These are phyloP conservation scores for Schizophyllum commune DNA, from an alignment of 1,284 basidiomycete genomes.

Conservation along the genomic window DNA sequence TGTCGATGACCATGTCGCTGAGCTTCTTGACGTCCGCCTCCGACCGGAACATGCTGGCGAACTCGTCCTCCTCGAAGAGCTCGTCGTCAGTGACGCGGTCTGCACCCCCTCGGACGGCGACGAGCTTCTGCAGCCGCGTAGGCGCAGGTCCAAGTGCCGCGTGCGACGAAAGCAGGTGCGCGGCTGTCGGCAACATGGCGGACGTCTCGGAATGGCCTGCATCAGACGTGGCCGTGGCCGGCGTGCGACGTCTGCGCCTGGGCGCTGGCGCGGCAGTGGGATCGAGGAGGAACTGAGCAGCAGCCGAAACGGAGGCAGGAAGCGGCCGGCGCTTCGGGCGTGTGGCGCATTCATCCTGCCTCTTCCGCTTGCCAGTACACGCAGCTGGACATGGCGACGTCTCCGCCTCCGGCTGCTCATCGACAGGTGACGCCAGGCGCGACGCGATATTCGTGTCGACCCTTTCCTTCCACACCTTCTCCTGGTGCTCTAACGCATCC, in stretches of 20 bases:
- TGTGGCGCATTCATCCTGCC: not conserved
- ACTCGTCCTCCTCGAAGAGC: constrained; percentile 45
- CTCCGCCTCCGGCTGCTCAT: not conserved
- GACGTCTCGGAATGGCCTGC: not conserved
- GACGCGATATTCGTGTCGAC: constrained; percentile 19
- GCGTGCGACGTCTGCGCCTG: constrained; percentile 14
- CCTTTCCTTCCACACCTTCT: constrained; percentile 44
- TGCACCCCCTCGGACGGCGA: constrained; percentile 42
- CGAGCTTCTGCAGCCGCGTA: constrained; percentile 56
- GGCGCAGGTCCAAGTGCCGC: constrained; percentile 33
- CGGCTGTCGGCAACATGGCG: constrained; percentile 6
- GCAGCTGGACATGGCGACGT: not conserved
- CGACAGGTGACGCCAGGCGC: constrained; percentile 8
- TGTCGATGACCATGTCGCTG: constrained; percentile 2
- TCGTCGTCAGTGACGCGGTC: constrained; percentile 42
- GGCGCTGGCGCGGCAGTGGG: not conserved
- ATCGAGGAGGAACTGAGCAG: constrained; percentile 8
- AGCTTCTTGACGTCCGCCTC: constrained; percentile 33
- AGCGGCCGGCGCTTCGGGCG: constrained; percentile 21
- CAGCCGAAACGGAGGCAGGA: constrained; percentile 17
- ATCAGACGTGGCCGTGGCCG: not conserved
- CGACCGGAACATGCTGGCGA: constrained; percentile 38
- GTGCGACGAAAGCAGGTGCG: constrained; percentile 42
- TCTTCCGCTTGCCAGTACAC: not conserved
- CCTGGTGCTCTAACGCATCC: constrained; percentile 61